These are phyloP conservation scores for Naganishia kalamii DNA, from an alignment of 768 basidiomycete genomes.

Conservation along the genomic window DNA sequence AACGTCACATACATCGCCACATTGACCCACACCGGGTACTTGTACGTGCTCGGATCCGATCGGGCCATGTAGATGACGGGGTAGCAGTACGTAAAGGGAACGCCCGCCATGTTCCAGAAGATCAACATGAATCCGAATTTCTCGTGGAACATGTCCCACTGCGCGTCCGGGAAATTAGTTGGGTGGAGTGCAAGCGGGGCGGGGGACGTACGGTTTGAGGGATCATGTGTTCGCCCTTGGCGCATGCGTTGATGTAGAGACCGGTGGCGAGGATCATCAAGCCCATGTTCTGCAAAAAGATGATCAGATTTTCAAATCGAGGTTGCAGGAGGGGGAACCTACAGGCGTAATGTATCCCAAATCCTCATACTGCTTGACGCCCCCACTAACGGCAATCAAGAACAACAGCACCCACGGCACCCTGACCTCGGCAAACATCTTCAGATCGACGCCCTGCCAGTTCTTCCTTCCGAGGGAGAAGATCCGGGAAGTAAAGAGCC, in stretches of 20 bases:
- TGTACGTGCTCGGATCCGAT: conserved; percentile 78
- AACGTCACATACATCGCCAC: conserved; percentile 68
- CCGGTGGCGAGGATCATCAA: conserved; percentile 94
- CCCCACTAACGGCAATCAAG: conserved; percentile 83
- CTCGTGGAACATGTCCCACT: conserved; percentile 99
- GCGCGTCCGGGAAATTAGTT: conserved; percentile 36
- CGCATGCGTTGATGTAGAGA: conserved; percentile 94
- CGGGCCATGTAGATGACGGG: conserved; percentile 98
- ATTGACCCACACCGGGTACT: conserved; percentile 70
- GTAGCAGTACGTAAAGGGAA: conserved; percentile 75
- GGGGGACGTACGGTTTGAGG: conserved; percentile 37
- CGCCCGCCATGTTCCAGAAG: conserved; percentile 62
- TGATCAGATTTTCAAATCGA: not conserved
- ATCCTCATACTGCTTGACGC: conserved; percentile 88
- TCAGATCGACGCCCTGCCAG: conserved; percentile 74
- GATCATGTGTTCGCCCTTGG: conserved; percentile 61
- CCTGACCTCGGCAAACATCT: conserved; percentile 97
- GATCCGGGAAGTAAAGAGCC: conserved; percentile 50
- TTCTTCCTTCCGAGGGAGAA: conserved; percentile 19
- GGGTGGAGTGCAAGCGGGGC: not conserved
- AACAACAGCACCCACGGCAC: conserved; percentile 97
- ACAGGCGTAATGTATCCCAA: conserved; percentile 88
- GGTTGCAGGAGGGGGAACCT: conserved; percentile 39
- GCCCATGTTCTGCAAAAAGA: conserved; percentile 68
- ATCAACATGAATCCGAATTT: conserved; percentile 95